Evolutionary conservation across 2,329 filamentous ascomycete genomes (phyloP).

Genomic region (Blastomyces gilchristii): DNA sequence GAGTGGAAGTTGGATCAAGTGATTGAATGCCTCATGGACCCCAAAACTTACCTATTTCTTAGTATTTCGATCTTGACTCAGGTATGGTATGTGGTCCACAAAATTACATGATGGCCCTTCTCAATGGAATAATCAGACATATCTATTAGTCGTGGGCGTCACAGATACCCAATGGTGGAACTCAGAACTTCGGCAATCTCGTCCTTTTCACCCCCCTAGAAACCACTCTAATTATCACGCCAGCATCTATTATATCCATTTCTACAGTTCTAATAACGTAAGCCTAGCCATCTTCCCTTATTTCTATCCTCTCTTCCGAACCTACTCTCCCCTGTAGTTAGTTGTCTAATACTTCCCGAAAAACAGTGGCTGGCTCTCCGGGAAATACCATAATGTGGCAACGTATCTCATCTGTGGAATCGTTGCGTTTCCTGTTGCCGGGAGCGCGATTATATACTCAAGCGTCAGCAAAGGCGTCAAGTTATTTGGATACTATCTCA

Average conservation of each 20-base stretch:
- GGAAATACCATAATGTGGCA: slow-evolving; percentile 42
- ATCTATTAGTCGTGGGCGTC: slow-evolving; percentile 3
- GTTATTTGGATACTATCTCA: slow-evolving; percentile 49
- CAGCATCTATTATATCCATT: slow-evolving; percentile 46
- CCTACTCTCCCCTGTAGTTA: not conserved
- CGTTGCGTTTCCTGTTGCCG: slow-evolving; percentile 43
- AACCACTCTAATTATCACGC: slow-evolving; percentile 49
- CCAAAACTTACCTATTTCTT: slow-evolving; percentile 52
- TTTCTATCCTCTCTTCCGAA: slow-evolving; percentile 29
- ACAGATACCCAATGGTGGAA: slow-evolving; percentile 54
- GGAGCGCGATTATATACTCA: slow-evolving; percentile 45
- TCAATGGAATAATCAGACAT: slow-evolving; percentile 6
- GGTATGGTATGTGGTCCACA: not conserved
- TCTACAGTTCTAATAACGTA: slow-evolving; percentile 8
- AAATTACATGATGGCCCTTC: not conserved
- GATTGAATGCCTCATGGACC: slow-evolving; percentile 45
- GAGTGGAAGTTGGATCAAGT: slow-evolving; percentile 44
- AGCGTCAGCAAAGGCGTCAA: slow-evolving; percentile 38
- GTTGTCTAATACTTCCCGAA: slow-evolving; percentile 14
- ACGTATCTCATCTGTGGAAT: slow-evolving; percentile 44
- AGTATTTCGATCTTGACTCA: slow-evolving; percentile 41
- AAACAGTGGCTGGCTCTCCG: slow-evolving; percentile 43
- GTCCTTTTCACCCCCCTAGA: slow-evolving; percentile 48
- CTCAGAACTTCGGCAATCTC: slow-evolving; percentile 49
- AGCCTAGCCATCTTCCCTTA: not conserved